Conservation (phyloP, 2,329 filamentous ascomycete species). For the Hypoxylon sp. region DNA sequence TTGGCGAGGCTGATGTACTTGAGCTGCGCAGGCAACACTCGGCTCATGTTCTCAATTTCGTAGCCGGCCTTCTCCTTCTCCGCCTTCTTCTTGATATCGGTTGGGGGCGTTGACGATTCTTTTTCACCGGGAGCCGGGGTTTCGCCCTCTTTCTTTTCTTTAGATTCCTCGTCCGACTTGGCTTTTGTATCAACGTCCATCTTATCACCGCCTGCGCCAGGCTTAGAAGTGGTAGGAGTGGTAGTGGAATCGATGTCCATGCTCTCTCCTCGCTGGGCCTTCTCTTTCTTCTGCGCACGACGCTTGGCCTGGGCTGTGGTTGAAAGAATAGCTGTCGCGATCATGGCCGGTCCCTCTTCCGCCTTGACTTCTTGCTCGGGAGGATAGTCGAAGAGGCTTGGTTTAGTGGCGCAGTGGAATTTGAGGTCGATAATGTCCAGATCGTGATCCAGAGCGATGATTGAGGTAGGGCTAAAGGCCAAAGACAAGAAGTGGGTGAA, state of each 20-base stretch:
- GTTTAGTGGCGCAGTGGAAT: constrained; percentile 93
- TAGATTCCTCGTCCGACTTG: constrained; percentile 62
- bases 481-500: constrained; percentile 97
- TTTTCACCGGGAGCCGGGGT: constrained; percentile 64
- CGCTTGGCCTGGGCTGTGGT: constrained; percentile 98
- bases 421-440: constrained; percentile 94
- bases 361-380: constrained; percentile 95
- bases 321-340: constrained; percentile 94
- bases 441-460: constrained; percentile 94
- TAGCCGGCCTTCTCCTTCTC: constrained; percentile 98
- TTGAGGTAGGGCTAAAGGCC: constrained; percentile 94
- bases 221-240: constrained; percentile 73
- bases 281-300: constrained; percentile 92
- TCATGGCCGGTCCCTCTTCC: constrained; percentile 91
- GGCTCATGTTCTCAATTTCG: constrained; percentile 96
- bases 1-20: constrained; percentile 95
- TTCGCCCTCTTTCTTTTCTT: constrained; percentile 72
- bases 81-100: constrained; percentile 83
- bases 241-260: constrained; percentile 93
- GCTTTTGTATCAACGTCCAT: constrained; percentile 84
- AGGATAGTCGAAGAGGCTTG: constrained; percentile 97
- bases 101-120: constrained; percentile 62
- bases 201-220: constrained; percentile 75
- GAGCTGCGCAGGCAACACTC: constrained; percentile 90
- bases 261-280: constrained; percentile 87